Evolutionary conservation across 352 stramenopile species (phyloP).

Genomic region (Pythium biforme): DNA sequence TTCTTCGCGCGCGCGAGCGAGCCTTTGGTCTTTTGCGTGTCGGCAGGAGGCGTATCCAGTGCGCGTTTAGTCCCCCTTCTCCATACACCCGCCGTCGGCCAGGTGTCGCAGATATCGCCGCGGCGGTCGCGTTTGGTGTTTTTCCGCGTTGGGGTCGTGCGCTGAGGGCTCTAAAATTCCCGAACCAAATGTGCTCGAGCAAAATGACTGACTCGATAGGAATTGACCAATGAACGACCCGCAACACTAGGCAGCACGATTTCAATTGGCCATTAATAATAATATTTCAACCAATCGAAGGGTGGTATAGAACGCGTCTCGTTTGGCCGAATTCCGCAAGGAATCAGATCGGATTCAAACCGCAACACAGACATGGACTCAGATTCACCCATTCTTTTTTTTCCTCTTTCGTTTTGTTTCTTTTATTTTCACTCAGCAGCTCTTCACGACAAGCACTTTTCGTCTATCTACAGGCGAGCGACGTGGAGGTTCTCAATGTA

Average conservation of each 20-base stretch:
- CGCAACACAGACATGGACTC: slow-evolving; percentile 4
- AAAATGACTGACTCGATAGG: slow-evolving; percentile 26
- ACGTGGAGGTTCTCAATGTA: slow-evolving; percentile 58
- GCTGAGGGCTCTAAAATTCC: background rate
- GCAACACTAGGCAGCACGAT: background rate
- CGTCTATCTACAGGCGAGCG: slow-evolving; percentile 33
- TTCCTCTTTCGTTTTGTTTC: background rate
- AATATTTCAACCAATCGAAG: background rate
- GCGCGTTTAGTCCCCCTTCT: background rate
- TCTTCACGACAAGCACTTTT: background rate
- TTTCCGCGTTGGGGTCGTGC: background rate
- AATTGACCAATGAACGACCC: slow-evolving; percentile 23
- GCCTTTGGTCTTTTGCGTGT: background rate
- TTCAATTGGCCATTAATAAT: slow-evolving; percentile 9
- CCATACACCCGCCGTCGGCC: background rate
- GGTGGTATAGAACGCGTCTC: background rate
- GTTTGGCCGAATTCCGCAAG: background rate
- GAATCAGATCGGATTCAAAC: background rate
- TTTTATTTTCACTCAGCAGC: background rate
- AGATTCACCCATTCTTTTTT: background rate
- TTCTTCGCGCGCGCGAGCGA: too few relatives aligned
- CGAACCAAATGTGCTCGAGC: background rate
- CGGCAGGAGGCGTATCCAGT: background rate
- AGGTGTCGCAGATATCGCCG: slow-evolving; percentile 6
- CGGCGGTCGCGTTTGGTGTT: background rate